A percentile compares a stretch with the other conserved stretches of the same genome.
These are phyloP conservation scores for Amanita brunnescens DNA, from an alignment of 768 basidiomycete genomes.

Conservation along the genomic window DNA sequence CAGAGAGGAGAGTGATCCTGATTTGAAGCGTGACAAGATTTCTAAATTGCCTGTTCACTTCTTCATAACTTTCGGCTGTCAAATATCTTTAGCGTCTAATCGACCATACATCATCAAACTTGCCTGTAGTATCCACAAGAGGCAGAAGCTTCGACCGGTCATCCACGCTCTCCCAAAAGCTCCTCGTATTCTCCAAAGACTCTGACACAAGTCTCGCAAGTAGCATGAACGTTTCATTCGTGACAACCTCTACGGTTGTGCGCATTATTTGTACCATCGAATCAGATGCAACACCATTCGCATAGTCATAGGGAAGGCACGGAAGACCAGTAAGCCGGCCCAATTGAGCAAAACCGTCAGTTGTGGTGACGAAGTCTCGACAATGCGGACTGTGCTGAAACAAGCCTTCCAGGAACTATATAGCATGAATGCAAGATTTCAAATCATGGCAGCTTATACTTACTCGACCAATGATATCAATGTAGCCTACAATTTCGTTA, in stretches of 20 bases:
- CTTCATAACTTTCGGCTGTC: constrained; percentile 36
- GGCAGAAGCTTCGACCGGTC: constrained; percentile 56
- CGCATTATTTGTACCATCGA: constrained; percentile 85
- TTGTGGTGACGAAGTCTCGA: constrained; percentile 75
- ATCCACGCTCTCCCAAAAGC: constrained; percentile 55
- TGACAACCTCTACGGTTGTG: constrained; percentile 82
- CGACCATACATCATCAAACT: constrained; percentile 11
- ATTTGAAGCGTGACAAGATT: constrained; percentile 68
- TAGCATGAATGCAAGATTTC: constrained; percentile 3
- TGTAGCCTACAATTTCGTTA: constrained; percentile 67
- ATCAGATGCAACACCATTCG: constrained; percentile 76
- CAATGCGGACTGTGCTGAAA: constrained; percentile 89
- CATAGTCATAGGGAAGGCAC: constrained; percentile 84
- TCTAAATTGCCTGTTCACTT: constrained; percentile 60
- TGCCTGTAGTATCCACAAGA: constrained; percentile 47
- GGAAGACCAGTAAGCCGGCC: constrained; percentile 75
- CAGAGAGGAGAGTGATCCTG: constrained; percentile 74
- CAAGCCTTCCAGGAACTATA: constrained; percentile 85
- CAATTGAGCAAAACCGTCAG: constrained; percentile 66
- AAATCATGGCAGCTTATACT: constrained; percentile 14
- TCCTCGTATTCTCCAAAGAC: constrained; percentile 59
- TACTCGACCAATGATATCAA: constrained; percentile 75
- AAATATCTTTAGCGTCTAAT: constrained; percentile 7
- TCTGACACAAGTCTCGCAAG: constrained; percentile 61
- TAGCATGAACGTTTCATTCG: constrained; percentile 63